Evolutionary conservation across 2,329 filamentous ascomycete species (phyloP).

Genomic region (Ophiocordyceps sinensis): DNA sequence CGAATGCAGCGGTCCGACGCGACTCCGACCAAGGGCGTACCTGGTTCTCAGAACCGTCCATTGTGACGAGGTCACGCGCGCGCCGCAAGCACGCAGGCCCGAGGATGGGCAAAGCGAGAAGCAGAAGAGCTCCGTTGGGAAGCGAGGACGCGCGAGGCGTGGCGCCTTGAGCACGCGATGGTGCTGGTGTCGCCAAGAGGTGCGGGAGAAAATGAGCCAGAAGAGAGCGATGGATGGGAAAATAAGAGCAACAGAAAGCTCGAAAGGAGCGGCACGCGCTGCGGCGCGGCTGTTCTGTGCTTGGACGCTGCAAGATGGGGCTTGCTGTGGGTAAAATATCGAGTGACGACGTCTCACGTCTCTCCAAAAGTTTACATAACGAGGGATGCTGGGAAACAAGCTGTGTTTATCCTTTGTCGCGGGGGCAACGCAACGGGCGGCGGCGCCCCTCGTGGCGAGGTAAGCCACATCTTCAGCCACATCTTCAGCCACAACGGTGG

Average conservation of each 20-base stretch:
- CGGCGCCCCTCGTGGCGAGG: too few relatives aligned
- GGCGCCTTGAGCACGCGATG: not conserved
- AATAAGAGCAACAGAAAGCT: not conserved
- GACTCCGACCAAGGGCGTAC: slow-evolving; percentile 7
- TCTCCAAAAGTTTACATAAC: not conserved
- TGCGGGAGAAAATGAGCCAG: not conserved
- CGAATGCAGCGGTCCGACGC: not conserved
- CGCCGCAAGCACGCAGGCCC: slow-evolving; percentile 10
- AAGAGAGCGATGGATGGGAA: not conserved
- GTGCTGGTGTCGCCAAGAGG: not conserved
- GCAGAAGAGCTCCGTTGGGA: slow-evolving; percentile 21
- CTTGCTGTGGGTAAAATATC: not conserved
- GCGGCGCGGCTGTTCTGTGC: not conserved
- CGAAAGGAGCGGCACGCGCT: not conserved
- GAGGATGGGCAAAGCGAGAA: slow-evolving; percentile 20
- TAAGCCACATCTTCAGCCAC: too few relatives aligned
- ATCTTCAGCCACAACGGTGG: not conserved
- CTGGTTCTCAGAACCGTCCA: slow-evolving; percentile 17
- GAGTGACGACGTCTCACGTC: not conserved
- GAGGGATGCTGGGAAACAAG: not conserved
- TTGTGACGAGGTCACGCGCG: slow-evolving; percentile 11
- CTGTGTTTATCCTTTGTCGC: slow-evolving; percentile 5
- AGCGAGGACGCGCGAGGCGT: slow-evolving; percentile 11
- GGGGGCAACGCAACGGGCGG: too few relatives aligned
- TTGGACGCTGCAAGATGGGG: not conserved